These are phyloP conservation scores for Lichtheimia corymbifera DNA, from an alignment of 371 early-diverging fungal genomes.

Conservation along the genomic window DNA sequence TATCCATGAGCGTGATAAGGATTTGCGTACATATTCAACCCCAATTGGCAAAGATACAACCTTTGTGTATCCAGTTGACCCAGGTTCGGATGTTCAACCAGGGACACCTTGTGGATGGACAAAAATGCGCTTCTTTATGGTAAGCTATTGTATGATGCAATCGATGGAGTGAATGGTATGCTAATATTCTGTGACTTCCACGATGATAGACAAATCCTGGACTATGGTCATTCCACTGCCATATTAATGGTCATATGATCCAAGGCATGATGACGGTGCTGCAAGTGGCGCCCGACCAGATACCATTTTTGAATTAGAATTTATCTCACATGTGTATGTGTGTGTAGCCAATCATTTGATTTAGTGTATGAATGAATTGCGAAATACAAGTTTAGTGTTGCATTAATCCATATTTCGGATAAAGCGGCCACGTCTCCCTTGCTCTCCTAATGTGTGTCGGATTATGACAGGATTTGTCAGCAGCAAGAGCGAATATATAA, in stretches of 20 bases:
- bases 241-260: conserved; percentile 53
- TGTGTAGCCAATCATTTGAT: too few species aligned
- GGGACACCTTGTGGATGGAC: conserved; percentile 39
- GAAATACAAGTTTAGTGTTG: too few species aligned
- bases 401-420: too few species aligned
- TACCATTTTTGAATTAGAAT: conserved; percentile 6
- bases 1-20: conserved; percentile 19
- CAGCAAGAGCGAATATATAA: too few species aligned
- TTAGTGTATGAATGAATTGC: too few species aligned
- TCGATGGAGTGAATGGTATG: not conserved
- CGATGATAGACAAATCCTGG: conserved; percentile 44
- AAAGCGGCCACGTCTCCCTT: too few species aligned
- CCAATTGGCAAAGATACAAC: conserved; percentile 35
- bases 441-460: too few species aligned
- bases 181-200: not conserved
- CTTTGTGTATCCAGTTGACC: conserved; percentile 25
- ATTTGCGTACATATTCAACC: conserved; percentile 21
- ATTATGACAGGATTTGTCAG: too few species aligned
- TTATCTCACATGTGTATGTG: too few species aligned
- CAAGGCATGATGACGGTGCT: conserved; percentile 51
- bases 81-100: not conserved
- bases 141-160: conserved; percentile 10
- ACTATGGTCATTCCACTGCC: conserved; percentile 55
- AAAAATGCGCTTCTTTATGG: conserved; percentile 31
- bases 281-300: conserved; percentile 35